These are phyloP conservation scores for Choanephora cucurbitarum DNA, from an alignment of 371 early-diverging fungal species.

Conservation along the genomic window DNA sequence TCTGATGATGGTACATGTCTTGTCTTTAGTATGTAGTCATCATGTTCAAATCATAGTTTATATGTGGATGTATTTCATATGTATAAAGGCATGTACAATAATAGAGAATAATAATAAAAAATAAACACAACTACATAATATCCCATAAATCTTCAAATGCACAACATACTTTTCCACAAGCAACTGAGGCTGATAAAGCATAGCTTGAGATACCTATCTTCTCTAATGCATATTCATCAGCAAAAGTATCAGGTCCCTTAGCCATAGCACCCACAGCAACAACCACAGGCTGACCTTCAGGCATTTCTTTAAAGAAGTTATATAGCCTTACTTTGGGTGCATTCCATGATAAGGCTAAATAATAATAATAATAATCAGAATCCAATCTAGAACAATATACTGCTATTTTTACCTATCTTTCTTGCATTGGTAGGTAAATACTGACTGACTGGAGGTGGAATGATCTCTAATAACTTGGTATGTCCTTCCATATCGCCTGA, in stretches of 20 bases:
- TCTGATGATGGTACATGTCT: constrained; percentile 79
- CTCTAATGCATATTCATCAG: constrained; percentile 85
- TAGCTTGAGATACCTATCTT: constrained; percentile 93
- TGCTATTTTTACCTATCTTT: constrained; percentile 69
- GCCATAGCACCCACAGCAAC: constrained; percentile 97
- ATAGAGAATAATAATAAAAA: not conserved
- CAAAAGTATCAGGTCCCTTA: constrained; percentile 93
- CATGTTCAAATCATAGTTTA: no score
- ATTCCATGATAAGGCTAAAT: constrained; percentile 86
- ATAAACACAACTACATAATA: constrained; percentile 54
- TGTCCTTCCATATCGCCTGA: constrained; percentile 62
- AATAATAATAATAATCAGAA: not conserved
- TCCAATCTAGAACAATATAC: not conserved
- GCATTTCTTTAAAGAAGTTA: constrained; percentile 72
- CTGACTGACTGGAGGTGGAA: constrained; percentile 90
- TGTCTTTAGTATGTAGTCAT: constrained; percentile 66
- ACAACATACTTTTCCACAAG: constrained; percentile 89
- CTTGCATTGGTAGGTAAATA: constrained; percentile 84
- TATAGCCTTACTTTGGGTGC: constrained; percentile 78
- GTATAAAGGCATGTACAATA: no score
- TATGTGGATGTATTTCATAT: no score
- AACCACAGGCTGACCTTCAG: constrained; percentile 74
- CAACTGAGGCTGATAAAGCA: constrained; percentile 92
- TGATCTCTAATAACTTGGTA: constrained; percentile 91
- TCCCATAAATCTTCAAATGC: constrained; percentile 87